Percentiles rank a stretch among this genome's conserved stretches.
phyloP scores from a whole-genome alignment of 345 rosid genomes.

The Bruguiera sexangula region DNA sequence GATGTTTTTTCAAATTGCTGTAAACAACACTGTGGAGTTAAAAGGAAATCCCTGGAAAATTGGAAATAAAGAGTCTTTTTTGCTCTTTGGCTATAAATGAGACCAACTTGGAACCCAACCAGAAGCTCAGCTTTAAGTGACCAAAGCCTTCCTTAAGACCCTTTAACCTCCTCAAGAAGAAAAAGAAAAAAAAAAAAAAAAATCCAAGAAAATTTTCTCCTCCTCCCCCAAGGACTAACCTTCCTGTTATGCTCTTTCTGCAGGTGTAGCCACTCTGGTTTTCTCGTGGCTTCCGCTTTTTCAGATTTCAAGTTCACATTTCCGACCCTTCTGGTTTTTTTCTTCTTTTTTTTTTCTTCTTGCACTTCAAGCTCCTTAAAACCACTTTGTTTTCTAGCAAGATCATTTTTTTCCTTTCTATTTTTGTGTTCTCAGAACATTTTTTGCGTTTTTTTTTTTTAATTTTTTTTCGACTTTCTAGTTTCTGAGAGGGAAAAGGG shows the following conservation, averaged over 20 bases:
- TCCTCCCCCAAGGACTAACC: neutral
- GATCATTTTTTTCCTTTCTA: neutral
- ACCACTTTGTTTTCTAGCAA: neutral
- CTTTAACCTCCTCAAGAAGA: neutral
- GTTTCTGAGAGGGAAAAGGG: constrained; percentile 21
- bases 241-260: neutral
- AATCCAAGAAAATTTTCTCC: neutral
- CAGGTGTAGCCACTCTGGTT: neutral
- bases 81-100: constrained; percentile 40
- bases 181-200: neutral
- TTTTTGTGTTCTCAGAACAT: neutral
- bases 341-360: neutral
- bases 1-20: neutral
- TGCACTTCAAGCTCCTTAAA: neutral
- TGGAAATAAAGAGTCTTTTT: neutral
- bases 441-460: neutral
- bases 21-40: neutral
- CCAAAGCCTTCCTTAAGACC: neutral
- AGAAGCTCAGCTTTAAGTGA: neutral
- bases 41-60: neutral
- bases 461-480: neutral
- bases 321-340: neutral
- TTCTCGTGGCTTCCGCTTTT: neutral
- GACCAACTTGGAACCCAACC: constrained; percentile 11
- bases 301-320: neutral